These are phyloP conservation scores for Talaromyces sp. DNA, from an alignment of 2,329 filamentous ascomycete genomes.

Conservation along the genomic window DNA sequence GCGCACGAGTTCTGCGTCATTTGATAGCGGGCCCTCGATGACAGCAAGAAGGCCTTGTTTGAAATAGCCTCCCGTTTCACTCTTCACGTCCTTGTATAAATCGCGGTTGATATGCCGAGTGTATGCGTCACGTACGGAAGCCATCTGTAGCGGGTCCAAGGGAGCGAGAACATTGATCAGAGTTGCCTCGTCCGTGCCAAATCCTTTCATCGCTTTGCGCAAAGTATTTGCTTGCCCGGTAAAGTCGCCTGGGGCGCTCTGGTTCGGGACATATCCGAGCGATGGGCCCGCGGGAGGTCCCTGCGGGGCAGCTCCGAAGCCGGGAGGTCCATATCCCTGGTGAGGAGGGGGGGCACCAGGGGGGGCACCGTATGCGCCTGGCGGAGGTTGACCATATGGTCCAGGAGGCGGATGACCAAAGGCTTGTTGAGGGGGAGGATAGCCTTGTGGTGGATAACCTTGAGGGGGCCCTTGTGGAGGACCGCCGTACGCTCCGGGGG, in stretches of 20 bases:
- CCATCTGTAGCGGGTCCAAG: slow-evolving; percentile 74
- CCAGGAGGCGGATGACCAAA: slow-evolving; percentile 21
- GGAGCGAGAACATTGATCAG: slow-evolving; percentile 67
- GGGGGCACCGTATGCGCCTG: slow-evolving; percentile 21
- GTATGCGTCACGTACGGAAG: slow-evolving; percentile 64
- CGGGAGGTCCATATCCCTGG: slow-evolving; percentile 31
- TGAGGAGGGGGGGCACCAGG: slow-evolving; percentile 23
- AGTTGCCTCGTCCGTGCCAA: slow-evolving; percentile 79
- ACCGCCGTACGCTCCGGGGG: slow-evolving; percentile 2
- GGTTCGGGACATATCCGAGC: slow-evolving; percentile 68
- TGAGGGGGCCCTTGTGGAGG: slow-evolving; percentile 6
- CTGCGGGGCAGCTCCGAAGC: slow-evolving; percentile 20
- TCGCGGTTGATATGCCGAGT: slow-evolving; percentile 60
- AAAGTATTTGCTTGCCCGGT: slow-evolving; percentile 65
- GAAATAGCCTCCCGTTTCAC: slow-evolving; percentile 72
- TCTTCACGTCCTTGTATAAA: slow-evolving; percentile 69
- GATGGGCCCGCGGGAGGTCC: slow-evolving; percentile 61
- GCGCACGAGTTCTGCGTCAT: slow-evolving; percentile 68
- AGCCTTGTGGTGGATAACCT: slow-evolving; percentile 20
- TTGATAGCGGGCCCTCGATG: slow-evolving; percentile 69
- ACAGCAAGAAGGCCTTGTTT: slow-evolving; percentile 70
- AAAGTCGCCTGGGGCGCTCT: slow-evolving; percentile 64
- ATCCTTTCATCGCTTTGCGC: slow-evolving; percentile 84
- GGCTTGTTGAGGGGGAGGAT: slow-evolving; percentile 17
- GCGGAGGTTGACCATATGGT: slow-evolving; percentile 17